Evolutionary conservation across 2,329 filamentous ascomycete genomes (phyloP), one percentile per base, ranked within the genome.

Genomic region (Xylaria digitata): DNA sequence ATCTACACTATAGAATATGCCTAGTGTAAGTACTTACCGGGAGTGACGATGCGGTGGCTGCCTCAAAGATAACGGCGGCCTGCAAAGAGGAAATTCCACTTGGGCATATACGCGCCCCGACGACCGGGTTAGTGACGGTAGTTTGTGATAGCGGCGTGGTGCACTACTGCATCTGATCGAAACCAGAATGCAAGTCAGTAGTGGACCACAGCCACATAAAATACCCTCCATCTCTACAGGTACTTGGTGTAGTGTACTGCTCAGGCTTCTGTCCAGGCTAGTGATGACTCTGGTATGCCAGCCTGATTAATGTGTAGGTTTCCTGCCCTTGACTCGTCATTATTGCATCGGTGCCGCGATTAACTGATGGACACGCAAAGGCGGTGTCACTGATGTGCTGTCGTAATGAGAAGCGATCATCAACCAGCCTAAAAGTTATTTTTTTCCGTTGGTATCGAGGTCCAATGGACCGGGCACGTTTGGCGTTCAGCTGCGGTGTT

Each of bases 341-440:
- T 57, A 43, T 65, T 48, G 61, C 61, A 48, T 61, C 30, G 21
- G 52, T 57, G 57, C 61, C 60, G 55, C 50, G 46, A 48, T 49
- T n/a, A 9, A 13, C 46, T 43, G 55, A 37, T n/a, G n/a, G 37
- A 50, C 54, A 46, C 19, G 50, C 26, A 17, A 21, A 67, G 49
- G 55, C 55, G 50, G 65, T 59, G 37, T 60, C 60, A 52, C 65
- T 57, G 43, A 49, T 65, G 61, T 53, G 60, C 26, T 61, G 46
- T 65, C 30, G 50, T 34, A 60, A 61, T 19, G 30, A 62, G 57
- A 59, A 52, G 23, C 52, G 42, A 60, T 62, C 62, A 17, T 19
- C 65, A 5, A 21, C 43, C 26, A 5, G 26, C 37, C 30, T n/a
- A n/a, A 43, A 19, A 8, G 32, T 15, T 49, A 19, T 42, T 26